Evolutionary conservation across 2,329 filamentous ascomycete genomes (phyloP).

Genomic region (Colletotrichum filicis): DNA sequence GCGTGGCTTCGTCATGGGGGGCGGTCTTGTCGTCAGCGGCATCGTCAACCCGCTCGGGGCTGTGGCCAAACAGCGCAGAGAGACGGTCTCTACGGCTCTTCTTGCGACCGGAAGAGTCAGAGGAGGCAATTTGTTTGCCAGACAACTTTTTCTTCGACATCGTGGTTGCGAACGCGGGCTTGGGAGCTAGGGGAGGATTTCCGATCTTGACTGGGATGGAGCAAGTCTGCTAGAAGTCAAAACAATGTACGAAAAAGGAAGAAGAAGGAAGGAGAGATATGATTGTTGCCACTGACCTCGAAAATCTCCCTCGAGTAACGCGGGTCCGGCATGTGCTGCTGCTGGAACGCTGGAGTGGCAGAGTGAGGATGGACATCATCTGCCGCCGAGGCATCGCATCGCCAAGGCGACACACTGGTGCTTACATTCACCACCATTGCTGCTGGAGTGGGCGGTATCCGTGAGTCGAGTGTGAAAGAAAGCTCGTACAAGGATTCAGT

Average conservation of each 20-base stretch:
- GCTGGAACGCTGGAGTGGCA: background rate
- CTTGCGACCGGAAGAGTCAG: background rate
- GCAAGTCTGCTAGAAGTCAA: background rate
- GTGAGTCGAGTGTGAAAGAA: background rate
- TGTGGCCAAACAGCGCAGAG: constrained; percentile 14
- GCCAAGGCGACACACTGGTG: background rate
- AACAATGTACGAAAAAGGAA: background rate
- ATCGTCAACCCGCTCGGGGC: background rate
- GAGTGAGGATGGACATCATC: background rate
- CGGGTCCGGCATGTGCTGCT: background rate
- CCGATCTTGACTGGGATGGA: background rate
- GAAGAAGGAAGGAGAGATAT: background rate
- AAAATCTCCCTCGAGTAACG: background rate
- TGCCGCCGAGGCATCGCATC: background rate
- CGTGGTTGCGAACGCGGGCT: background rate
- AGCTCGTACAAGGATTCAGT: background rate
- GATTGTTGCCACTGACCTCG: background rate
- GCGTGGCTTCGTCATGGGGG: background rate
- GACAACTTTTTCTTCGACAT: constrained; percentile 5
- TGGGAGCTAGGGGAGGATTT: background rate
- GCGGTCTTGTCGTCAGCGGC: background rate
- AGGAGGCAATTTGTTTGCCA: background rate
- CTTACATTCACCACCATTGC: background rate
- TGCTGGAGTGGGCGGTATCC: background rate
- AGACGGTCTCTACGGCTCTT: constrained; percentile 7